Evolutionary conservation across 495 filamentous ascomycete species (phyloP).

Genomic region (Lentithecium fluviatile): DNA sequence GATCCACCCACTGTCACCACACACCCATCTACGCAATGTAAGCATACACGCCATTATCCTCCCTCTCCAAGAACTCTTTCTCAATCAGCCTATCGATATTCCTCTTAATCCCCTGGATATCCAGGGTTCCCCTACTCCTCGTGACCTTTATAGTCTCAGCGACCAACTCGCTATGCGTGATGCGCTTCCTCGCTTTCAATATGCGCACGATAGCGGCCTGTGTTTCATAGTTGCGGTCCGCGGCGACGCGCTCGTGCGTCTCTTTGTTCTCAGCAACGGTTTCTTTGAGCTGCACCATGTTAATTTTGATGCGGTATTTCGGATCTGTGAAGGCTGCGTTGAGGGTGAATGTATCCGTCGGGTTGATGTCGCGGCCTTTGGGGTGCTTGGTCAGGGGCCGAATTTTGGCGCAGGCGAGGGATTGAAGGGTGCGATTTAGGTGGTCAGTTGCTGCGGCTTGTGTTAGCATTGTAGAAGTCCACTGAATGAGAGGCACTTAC

Average conservation of each 20-base stretch:
- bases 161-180: conserved; percentile 78
- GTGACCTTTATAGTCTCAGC: conserved; percentile 87
- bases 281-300: conserved; percentile 95
- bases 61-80: conserved; percentile 91
- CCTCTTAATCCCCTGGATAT: conserved; percentile 83
- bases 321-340: conserved; percentile 73
- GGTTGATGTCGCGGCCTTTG: conserved; percentile 74
- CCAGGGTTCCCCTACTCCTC: conserved; percentile 75
- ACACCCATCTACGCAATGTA: conserved; percentile 67
- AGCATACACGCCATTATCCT: conserved; percentile 70
- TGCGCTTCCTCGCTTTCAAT: conserved; percentile 91
- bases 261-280: conserved; percentile 88
- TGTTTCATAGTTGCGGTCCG: conserved; percentile 90
- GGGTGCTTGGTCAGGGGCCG: conserved; percentile 86
- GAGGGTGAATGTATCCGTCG: conserved; percentile 75
- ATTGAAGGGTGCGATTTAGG: conserved; percentile 86
- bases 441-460: conserved; percentile 63
- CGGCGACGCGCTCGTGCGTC: conserved; percentile 83
- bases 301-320: conserved; percentile 95
- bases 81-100: conserved; percentile 99
- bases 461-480: conserved; percentile 5
- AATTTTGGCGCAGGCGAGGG: conserved; percentile 83
- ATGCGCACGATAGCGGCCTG: conserved; percentile 96
- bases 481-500: conserved; percentile 47
- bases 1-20: too few relatives aligned